These are phyloP conservation scores for Leucocoprinus leucothites DNA, from an alignment of 768 basidiomycete genomes.

Conservation along the genomic window DNA sequence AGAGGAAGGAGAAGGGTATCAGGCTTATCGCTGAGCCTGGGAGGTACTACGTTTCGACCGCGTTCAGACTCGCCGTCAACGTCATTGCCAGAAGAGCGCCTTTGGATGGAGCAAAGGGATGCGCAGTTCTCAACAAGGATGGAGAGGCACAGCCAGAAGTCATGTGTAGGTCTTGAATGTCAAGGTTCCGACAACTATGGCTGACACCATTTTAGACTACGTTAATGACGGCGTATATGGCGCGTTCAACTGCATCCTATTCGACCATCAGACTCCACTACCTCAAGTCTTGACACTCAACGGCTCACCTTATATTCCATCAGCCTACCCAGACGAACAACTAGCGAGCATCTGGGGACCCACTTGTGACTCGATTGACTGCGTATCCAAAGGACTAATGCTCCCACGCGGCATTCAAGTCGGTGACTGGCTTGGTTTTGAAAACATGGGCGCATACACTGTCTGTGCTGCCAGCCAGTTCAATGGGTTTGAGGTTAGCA, in stretches of 20 bases:
- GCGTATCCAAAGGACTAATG: constrained; percentile 63
- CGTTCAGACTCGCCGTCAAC: constrained; percentile 89
- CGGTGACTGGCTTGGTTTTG: constrained; percentile 98
- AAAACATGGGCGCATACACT: constrained; percentile 99
- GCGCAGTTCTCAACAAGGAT: constrained; percentile 12
- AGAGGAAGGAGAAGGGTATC: constrained; percentile 52
- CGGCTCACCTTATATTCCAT: constrained; percentile 58
- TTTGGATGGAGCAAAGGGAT: constrained; percentile 19
- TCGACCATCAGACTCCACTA: constrained; percentile 82
- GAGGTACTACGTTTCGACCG: constrained; percentile 87
- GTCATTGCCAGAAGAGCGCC: constrained; percentile 86
- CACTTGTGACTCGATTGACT: constrained; percentile 97
- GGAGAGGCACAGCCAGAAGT: constrained; percentile 45
- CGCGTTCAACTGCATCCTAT: constrained; percentile 94
- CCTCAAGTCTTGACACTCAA: constrained; percentile 76
- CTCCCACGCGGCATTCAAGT: constrained; percentile 73
- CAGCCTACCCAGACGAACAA: constrained; percentile 30
- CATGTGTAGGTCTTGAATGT: constrained; percentile 72
- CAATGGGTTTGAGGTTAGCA: constrained; percentile 85
- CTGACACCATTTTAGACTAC: constrained; percentile 63
- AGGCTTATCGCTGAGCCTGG: constrained; percentile 95
- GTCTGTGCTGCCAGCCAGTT: constrained; percentile 95
- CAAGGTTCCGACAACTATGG: not conserved
- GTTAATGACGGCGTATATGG: constrained; percentile 99
- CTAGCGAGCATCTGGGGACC: constrained; percentile 92